Percentiles rank a stretch among this genome's conserved stretches.
phyloP scores from a whole-genome alignment of 1,284 basidiomycete genomes.

The Pseudozyma flocculosa region DNA sequence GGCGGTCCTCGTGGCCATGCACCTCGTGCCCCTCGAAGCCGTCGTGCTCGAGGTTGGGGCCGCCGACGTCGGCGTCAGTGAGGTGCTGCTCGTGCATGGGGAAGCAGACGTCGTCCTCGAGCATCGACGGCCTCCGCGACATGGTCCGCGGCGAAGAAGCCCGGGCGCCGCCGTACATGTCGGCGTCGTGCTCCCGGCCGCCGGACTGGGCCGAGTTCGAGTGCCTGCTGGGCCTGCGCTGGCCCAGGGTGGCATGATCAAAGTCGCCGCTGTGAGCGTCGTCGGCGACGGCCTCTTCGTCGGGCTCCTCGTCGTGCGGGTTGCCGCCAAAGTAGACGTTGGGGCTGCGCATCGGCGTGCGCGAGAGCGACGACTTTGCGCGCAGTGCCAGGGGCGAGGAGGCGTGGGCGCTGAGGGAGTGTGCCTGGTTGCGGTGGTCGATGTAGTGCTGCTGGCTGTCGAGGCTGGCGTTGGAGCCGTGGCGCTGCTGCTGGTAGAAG shows the following conservation, averaged over 20 bases:
- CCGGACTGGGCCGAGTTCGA: conserved; percentile 9
- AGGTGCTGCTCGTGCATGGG: conserved; percentile 34
- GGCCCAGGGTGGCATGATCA: conserved; percentile 29
- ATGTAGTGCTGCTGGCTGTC: conserved; percentile 56
- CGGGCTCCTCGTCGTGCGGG: conserved; percentile 16
- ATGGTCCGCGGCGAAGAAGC: conserved; percentile 14
- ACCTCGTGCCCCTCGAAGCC: conserved; percentile 11
- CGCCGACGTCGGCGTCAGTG: conserved; percentile 4
- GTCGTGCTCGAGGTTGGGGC: conserved; percentile 9
- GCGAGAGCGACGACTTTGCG: conserved; percentile 18
- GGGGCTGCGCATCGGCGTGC: conserved; percentile 28
- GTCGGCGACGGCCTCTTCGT: conserved; percentile 3
- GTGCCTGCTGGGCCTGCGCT: conserved; percentile 14
- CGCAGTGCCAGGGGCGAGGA: conserved; percentile 42
- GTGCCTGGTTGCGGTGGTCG: conserved; percentile 55
- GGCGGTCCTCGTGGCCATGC: background rate
- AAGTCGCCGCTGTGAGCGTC: conserved; percentile 6
- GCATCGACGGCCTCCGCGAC: conserved; percentile 32
- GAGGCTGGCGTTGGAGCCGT: conserved; percentile 50
- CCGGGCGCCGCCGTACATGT: conserved; percentile 1
- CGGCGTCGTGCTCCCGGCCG: conserved; percentile 8
- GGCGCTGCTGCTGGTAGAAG: conserved; percentile 52
- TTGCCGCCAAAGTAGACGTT: conserved; percentile 18
- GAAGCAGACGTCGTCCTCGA: conserved; percentile 57
- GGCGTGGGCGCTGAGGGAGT: conserved; percentile 41